Conservation (phyloP, 768 basidiomycete genomes). For the Suillus lakei region DNA sequence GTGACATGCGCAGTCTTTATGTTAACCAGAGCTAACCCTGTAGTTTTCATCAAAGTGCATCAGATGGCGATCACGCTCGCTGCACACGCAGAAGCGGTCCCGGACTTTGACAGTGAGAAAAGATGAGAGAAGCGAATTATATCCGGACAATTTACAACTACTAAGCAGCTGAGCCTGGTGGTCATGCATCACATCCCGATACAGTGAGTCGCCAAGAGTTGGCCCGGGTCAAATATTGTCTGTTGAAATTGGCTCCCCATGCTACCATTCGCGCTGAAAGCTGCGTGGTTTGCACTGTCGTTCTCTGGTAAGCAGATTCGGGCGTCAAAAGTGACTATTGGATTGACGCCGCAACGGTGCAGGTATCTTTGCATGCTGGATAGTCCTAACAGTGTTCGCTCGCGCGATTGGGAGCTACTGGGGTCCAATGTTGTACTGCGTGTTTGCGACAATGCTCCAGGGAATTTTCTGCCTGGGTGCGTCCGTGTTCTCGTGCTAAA, state of each 20-base stretch:
- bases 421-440: constrained; percentile 52
- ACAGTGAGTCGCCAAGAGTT: background rate
- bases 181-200: background rate
- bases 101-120: constrained; percentile 3
- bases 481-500: constrained; percentile 11
- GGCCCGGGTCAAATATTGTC: background rate
- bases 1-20: background rate
- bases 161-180: background rate
- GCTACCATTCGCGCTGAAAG: constrained; percentile 61
- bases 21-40: background rate
- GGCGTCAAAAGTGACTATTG: background rate
- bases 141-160: background rate
- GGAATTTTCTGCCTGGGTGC: constrained; percentile 64
- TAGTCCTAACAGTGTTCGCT: constrained; percentile 50
- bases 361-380: constrained; percentile 60
- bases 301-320: constrained; percentile 45
- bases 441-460: constrained; percentile 57
- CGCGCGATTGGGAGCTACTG: constrained; percentile 49
- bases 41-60: background rate
- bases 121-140: background rate
- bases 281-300: constrained; percentile 63
- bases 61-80: background rate
- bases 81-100: background rate
- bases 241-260: constrained; percentile 33
- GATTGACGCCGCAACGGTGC: background rate